phyloP scores from a whole-genome alignment of 2,329 filamentous ascomycete species.

The Fusarium vanettenii region DNA sequence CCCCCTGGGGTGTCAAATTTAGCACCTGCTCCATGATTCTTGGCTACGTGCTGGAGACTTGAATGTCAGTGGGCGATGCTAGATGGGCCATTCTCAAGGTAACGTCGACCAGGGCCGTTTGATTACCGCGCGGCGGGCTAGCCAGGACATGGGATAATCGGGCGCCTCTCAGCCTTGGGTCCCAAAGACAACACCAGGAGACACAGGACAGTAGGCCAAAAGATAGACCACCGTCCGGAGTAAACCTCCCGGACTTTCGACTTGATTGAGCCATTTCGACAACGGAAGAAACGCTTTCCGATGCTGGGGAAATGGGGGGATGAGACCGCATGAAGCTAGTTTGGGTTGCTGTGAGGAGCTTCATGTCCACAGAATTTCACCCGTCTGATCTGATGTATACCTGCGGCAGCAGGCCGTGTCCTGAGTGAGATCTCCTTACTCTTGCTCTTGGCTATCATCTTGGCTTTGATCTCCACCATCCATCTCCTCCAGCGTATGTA shows the following conservation, averaged over 20 bases:
- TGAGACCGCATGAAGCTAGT: background rate
- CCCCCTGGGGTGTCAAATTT: slow-evolving; percentile 42
- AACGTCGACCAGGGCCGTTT: slow-evolving; percentile 33
- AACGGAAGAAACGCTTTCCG: background rate
- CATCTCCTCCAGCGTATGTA: background rate
- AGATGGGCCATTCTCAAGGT: slow-evolving; percentile 17
- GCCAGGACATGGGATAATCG: slow-evolving; percentile 9
- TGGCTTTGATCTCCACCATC: slow-evolving; percentile 1
- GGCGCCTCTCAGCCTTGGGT: slow-evolving; percentile 28
- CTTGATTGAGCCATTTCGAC: background rate
- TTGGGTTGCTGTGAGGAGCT: background rate
- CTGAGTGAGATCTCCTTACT: background rate
- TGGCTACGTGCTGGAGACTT: slow-evolving; percentile 13
- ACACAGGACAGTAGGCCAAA: background rate
- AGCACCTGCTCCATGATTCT: slow-evolving; percentile 31
- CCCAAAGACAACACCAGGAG: background rate
- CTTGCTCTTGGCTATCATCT: background rate
- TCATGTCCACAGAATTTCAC: background rate
- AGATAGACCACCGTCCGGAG: slow-evolving; percentile 19
- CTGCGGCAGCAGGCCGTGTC: background rate
- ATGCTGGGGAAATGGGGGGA: background rate
- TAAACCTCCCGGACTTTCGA: slow-evolving; percentile 14
- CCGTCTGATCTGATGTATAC: background rate
- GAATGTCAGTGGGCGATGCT: background rate
- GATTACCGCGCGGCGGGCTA: slow-evolving; percentile 5